Evolutionary conservation across 192 early-diverging fungal species (phyloP), one percentile per base, ranked within the genome.

Genomic region (Backusella psychrophila): DNA sequence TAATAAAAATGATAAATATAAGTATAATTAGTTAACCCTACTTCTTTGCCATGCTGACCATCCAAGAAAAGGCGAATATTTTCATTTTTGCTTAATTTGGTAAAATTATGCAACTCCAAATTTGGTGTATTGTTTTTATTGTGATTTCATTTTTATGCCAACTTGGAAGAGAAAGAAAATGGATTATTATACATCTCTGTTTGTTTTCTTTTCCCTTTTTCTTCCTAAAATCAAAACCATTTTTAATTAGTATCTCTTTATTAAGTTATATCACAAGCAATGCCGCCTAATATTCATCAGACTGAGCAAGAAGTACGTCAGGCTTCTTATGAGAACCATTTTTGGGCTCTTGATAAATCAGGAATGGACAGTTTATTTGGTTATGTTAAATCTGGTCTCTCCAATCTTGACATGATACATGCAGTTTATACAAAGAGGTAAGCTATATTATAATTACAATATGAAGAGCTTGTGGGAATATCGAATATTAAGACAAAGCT

Each of bases 381-480:
- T 42, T 67, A 75, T 46, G 66, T 75, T 33, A 36, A 75, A 7
- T 67, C 65, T 0, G 26, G 65, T 26, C 63, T 59, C 46, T 65
- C 66, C 19, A 39, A 39, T 26, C 52, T 75, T 8, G 41, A 63
- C 46, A 39, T 33, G 17, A 75, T 75, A 7, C 17, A 67, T 44
- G 46, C 33, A 6, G 35, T 75, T 14, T 75, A 67, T 46, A 75
- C 35, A 6, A 65, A 75, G 46, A 75, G 74, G 74, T 75, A 75
- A 23, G 11, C 1, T 70, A 0, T 70, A 11, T 42, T 52, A 15
- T 35, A 33, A 5, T 8, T 8, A 34, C 8, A 17, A 31, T 29
- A 6, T 11, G 15, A 26, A 19, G 19, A 52, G 21, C 17, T 14
- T 19, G 11, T 49, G 71, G 17, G 17, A 46, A n/a, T 23, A 34